These are phyloP conservation scores for Artemisia argyi DNA, from an alignment of 129 eudicot genomes.

Conservation along the genomic window DNA sequence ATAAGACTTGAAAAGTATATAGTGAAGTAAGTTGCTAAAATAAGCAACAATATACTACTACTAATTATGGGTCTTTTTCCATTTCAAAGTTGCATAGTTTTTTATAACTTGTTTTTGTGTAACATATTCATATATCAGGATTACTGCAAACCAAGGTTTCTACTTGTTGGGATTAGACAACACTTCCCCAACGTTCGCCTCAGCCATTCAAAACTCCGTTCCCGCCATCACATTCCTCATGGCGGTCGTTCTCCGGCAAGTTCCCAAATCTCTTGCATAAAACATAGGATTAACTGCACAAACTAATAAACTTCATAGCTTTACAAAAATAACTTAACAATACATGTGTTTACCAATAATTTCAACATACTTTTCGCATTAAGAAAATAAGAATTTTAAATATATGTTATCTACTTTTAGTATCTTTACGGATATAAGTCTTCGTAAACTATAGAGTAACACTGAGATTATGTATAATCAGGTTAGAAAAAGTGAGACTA, in stretches of 20 bases:
- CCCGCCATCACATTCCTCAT: slow-evolving; percentile 95
- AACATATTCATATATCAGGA: slow-evolving; percentile 35
- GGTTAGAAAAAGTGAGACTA: slow-evolving; percentile 84
- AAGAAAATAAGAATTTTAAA: no score
- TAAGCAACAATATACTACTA: no score
- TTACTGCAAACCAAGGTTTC: slow-evolving; percentile 93
- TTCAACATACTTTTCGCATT: neutral
- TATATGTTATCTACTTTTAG: no score
- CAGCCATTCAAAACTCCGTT: slow-evolving; percentile 95
- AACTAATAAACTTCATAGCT: neutral
- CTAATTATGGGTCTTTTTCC: neutral
- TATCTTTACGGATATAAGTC: no score
- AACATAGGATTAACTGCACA: no score
- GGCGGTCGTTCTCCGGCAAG: slow-evolving; percentile 81
- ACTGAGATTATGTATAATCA: slow-evolving; percentile 23
- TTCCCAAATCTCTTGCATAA: neutral
- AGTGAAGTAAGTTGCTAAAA: no score
- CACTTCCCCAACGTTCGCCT: slow-evolving; percentile 96
- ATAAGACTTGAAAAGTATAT: no score
- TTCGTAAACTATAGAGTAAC: no score
- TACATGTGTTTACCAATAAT: neutral
- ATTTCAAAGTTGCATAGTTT: neutral
- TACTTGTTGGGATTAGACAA: slow-evolving; percentile 86
- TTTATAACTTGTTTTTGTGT: neutral
- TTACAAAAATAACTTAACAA: no score